Evolutionary conservation across 306 rosid genomes (phyloP), one percentile per base, ranked within the genome.

Genomic region (Quercus mongolica): DNA sequence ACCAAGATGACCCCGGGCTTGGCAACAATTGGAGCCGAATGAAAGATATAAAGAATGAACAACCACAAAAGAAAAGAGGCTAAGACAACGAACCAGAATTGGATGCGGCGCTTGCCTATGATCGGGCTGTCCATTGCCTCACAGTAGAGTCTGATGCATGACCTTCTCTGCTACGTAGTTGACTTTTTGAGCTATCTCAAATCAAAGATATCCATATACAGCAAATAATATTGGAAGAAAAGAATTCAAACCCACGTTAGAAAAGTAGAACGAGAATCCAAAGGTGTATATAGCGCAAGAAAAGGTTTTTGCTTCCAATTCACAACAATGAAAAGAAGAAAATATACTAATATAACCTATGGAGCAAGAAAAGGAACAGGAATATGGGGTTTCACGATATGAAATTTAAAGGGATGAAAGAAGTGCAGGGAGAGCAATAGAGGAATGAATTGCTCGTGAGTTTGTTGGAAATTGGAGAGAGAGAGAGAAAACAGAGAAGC

Each of bases 21-120:
- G 14, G 63, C 26, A 2, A 58, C 46, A 55, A 26, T 57, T 4
- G 30, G 70, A 58, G 75, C 74, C 7, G 77, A 77, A 78, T 75
- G 51, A 74, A 74, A 80, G 11, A 55, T 11, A 64, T 69, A 68
- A 30, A 84, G 30, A 41, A 80, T 51, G 11, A 80, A 18, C 58
- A 80, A 74, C 87, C 82, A 84, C 30, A 84, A 9, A 18, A 84
- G 71, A 74, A 77, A 68, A n/a, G 64, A n/a, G 71, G 74, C 65
- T 3, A 71, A 77, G 64, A 82, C 76, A 44, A 80, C 82, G 57
- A 84, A 77, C 87, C 85, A 80, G 64, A 65, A 77, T 35, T 54
- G 74, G 3, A 31, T 62, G 23, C 74, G 82, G 12, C 69, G 52
- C 23, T 59, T 73, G 59, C 71, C 73, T 10, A 65, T 56, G 30